Base-by-base conservation (phyloP, 2,329 filamentous ascomycete species). In the Monilinia aucupariae region DNA sequence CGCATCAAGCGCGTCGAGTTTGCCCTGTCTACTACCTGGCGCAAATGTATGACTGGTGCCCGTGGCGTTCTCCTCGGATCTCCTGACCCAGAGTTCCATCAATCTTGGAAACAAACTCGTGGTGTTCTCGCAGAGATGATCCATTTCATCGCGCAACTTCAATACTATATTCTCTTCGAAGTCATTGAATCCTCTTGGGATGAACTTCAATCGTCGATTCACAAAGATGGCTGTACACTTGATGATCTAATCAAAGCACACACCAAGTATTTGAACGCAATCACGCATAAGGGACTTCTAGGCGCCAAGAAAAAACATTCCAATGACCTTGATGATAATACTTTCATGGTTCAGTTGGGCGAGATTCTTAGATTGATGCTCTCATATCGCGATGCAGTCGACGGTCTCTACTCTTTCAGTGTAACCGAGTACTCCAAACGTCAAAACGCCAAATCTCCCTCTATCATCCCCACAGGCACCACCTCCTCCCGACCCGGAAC, bases 161-260 rank as follows among this genome's bases (percentile, higher is more conserved):
- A 99, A 76, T 97, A 97, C 78, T 99, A 99, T 75, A 97, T 99
- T 69, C 82, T 99, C 12, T 99, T 97, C 72, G 94, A 99, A 76
- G 94, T 99, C 69, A 97, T 99, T 70, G 94, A 99, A 75, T 89
- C 90, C 43, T 94, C 91, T 55, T 99, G 94, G 96, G 90, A 90
- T 66, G 89, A 93, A 72, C 82, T 99, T 2, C 90, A 97, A 75
- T 83, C 85, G 34, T 88, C 89, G 39, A 88, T 97, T 66, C 85
- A 84, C 62, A 91, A 90, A 73, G 91, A 93, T 17, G 90, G 90
- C 68, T 92, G 89, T 72, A 99, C 94, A 0, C 83, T 99, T 13
- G 96, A 99, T 77, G 94, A 97, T 72, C 82, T 99, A 61, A 97
- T 99, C 73, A 84, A 88, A 68, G 93, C 94, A 0, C 94, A 99